Conservation (phyloP, 2,329 filamentous ascomycete genomes). For the Colletotrichum zoysiae region DNA sequence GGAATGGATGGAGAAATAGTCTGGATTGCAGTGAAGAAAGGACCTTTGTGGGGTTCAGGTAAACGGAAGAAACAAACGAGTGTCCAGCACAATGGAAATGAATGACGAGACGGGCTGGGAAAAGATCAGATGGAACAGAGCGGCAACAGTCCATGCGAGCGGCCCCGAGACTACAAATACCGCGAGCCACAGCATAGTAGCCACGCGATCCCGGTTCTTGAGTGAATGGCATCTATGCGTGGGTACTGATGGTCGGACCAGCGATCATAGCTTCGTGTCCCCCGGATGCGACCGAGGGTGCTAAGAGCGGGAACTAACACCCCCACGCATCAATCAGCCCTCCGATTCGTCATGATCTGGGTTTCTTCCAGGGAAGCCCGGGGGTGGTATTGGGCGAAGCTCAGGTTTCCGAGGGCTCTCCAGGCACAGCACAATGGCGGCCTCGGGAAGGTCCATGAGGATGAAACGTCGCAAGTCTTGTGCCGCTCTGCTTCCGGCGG, state of each 20-base stretch:
- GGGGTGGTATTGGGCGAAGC: conserved; percentile 35
- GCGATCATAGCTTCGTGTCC: conserved; percentile 27
- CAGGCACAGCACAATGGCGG: conserved; percentile 12
- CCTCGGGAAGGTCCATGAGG: conserved; percentile 23
- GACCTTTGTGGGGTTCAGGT: background rate
- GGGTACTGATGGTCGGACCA: conserved; percentile 15
- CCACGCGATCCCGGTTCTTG: background rate
- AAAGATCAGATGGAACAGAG: conserved; percentile 19
- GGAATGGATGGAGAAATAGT: conserved; percentile 10
- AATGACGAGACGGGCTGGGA: background rate
- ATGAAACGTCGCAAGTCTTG: conserved; percentile 41
- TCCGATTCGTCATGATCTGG: background rate
- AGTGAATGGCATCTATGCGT: conserved; percentile 10
- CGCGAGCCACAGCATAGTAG: conserved; percentile 4
- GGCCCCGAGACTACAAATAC: conserved; percentile 34
- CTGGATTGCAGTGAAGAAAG: conserved; percentile 7
- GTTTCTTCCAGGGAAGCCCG: background rate
- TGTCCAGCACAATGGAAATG: conserved; percentile 35
- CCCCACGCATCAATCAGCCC: background rate
- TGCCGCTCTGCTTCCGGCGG: conserved; percentile 39
- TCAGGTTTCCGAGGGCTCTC: conserved; percentile 13
- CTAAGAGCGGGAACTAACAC: conserved; percentile 22
- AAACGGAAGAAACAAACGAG: conserved; percentile 39
- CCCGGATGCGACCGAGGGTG: conserved; percentile 3
- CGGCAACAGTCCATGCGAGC: background rate